These are phyloP conservation scores for Volvox carteri DNA, from an alignment of 163 green algal genomes.

Conservation along the genomic window DNA sequence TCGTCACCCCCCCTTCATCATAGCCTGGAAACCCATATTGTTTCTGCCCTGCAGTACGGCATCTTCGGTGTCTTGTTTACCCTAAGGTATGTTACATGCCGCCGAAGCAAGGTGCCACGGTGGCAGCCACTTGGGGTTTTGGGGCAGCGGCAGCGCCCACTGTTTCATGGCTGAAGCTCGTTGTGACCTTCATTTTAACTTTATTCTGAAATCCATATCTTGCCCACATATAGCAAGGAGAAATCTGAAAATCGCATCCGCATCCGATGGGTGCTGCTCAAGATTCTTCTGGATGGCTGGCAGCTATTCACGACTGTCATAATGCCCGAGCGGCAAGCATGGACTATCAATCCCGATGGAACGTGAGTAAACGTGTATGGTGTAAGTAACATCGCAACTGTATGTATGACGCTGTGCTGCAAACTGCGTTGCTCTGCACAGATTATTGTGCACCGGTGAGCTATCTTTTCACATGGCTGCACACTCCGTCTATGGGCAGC, in stretches of 20 bases:
- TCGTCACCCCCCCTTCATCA: background rate
- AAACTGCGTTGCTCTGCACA: too few species aligned
- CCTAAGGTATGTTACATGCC: conserved; percentile 21
- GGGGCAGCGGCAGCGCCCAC: too few species aligned
- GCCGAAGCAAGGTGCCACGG: too few species aligned
- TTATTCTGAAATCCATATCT: too few species aligned
- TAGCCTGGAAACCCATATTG: background rate
- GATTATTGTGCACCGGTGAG: too few species aligned
- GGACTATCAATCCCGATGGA: conserved; percentile 16
- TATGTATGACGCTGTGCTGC: background rate
- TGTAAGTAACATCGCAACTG: background rate
- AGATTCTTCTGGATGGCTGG: conserved; percentile 37
- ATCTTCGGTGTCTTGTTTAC: conserved; percentile 44
- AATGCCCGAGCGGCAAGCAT: background rate
- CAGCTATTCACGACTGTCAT: conserved; percentile 44
- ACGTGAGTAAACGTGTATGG: background rate
- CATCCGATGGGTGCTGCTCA: conserved; percentile 48
- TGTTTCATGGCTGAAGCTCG: too few species aligned
- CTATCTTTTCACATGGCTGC: too few species aligned
- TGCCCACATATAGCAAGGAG: conserved; percentile 46
- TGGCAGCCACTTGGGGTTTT: too few species aligned
- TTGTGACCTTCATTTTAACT: too few species aligned
- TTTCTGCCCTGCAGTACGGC: conserved; percentile 29
- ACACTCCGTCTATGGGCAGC: too few species aligned
- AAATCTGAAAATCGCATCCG: conserved; percentile 9